Base-by-base conservation (phyloP, 768 basidiomycete species). In the Tricholoma saponaceum region DNA sequence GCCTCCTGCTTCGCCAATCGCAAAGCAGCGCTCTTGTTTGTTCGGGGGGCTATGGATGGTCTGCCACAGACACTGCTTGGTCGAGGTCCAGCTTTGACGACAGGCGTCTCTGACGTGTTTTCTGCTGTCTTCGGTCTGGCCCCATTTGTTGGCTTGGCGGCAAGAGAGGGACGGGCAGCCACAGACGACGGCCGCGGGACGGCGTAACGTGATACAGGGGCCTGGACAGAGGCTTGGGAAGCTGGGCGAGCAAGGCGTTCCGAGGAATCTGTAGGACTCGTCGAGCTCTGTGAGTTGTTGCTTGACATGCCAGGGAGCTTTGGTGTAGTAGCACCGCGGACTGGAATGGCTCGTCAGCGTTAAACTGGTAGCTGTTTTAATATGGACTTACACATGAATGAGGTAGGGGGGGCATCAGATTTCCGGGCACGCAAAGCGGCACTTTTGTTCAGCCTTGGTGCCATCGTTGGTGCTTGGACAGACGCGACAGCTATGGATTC, bases 401-500 rank as follows among this genome's bases (percentile, higher is more conserved):
- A 86, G 25, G 82, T 81, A 1, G 88, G 85, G 0, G 84, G 83
- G 4, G 81, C 74, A 26, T 74, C 75, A 56, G 84, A 80, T 70
- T 89, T 88, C 64, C 81, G 78, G 8, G 73, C 78, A 16, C 89
- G 76, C 60, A 92, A 66, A 2, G 86, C 82, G 0, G 91, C 87
- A 37, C 90, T 90, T 64, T 87, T 90, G n/a, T 90, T 90, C 72
- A 87, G 72, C 58, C 89, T 79, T 3, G 92, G 92, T 0, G 83
- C 78, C 9, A 92, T 76, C 5, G 70, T 74, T 1, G 92, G 92
- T 2, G 89, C 80, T 37, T 76, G 79, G 13, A 81, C 80, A 37
- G 84, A 86, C 16, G 86, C 79, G 8, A 94, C 92, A 5, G 83
- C 69, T 60, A 94, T 85, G 13, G 82, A 83, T 66, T 90, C 89